Evolutionary conservation across 345 rosid species (phyloP).

Genomic region (Hevea brasiliensis): DNA sequence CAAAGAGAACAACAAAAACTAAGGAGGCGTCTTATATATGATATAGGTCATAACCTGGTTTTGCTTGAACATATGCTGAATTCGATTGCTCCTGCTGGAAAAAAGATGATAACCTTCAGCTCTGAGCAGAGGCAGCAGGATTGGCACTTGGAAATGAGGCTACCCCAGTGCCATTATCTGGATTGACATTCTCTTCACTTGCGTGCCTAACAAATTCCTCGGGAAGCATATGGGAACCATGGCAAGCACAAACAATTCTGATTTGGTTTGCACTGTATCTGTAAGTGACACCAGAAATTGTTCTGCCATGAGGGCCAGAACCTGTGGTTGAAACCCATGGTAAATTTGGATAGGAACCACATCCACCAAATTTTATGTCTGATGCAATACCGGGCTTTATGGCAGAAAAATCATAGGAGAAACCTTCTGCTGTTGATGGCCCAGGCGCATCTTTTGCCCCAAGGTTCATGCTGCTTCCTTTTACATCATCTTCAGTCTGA

Average conservation of each 20-base stretch:
- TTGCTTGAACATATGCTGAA: constrained; percentile 11
- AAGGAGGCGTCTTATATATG: constrained; percentile 9
- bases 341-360: constrained; percentile 77
- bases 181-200: constrained; percentile 55
- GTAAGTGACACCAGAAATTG: constrained; percentile 91
- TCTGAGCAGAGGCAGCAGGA: constrained; percentile 84
- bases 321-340: constrained; percentile 97
- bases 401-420: constrained; percentile 61
- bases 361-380: constrained; percentile 82
- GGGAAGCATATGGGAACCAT: constrained; percentile 84
- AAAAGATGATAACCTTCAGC: constrained; percentile 31
- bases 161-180: constrained; percentile 51
- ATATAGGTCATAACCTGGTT: constrained; percentile 8
- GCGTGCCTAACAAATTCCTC: constrained; percentile 95
- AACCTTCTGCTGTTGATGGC: constrained; percentile 47
- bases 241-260: constrained; percentile 93
- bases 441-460: constrained; percentile 46
- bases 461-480: constrained; percentile 38
- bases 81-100: neutral
- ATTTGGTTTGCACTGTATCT: constrained; percentile 67
- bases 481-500: constrained; percentile 52
- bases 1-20: constrained; percentile 2
- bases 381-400: constrained; percentile 91
- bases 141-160: constrained; percentile 46
- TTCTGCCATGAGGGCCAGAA: constrained; percentile 78